A percentile compares a stretch with the other conserved stretches of the same genome.
Evolutionary conservation across 2,329 filamentous ascomycete species (phyloP).

Genomic region (Trichoderma hamatum): DNA sequence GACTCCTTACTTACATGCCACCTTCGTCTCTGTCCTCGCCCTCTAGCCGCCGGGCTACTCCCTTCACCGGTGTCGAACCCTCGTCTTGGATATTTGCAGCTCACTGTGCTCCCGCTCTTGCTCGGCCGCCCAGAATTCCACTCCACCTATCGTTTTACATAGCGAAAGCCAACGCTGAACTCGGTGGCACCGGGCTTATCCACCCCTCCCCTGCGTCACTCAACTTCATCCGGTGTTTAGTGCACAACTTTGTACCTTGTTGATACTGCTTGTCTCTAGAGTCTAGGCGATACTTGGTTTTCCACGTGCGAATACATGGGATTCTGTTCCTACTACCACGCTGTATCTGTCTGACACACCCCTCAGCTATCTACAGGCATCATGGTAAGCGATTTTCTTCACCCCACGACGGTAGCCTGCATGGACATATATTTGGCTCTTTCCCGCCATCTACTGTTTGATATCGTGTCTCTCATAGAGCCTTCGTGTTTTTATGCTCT

Average conservation of each 20-base stretch:
- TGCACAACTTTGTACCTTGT: constrained; percentile 34
- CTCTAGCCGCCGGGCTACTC: constrained; percentile 25
- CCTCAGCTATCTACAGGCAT: constrained; percentile 47
- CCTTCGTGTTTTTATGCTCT: not conserved
- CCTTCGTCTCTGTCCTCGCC: constrained; percentile 33
- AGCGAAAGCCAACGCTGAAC: constrained; percentile 37
- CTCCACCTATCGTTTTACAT: constrained; percentile 35
- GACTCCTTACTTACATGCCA: constrained; percentile 34
- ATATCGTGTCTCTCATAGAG: constrained; percentile 27
- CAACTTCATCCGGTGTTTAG: constrained; percentile 36
- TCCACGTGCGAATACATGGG: constrained; percentile 45
- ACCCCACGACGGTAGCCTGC: constrained; percentile 46
- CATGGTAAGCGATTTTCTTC: constrained; percentile 53
- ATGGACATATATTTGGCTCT: constrained; percentile 49
- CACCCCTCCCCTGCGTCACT: constrained; percentile 40
- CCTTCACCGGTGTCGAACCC: constrained; percentile 22
- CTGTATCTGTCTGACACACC: constrained; percentile 43
- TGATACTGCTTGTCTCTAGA: constrained; percentile 40
- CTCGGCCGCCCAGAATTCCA: constrained; percentile 30
- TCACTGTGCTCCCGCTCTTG: constrained; percentile 30
- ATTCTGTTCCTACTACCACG: constrained; percentile 37
- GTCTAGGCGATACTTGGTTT: constrained; percentile 41
- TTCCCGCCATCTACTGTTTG: constrained; percentile 35
- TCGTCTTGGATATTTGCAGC: constrained; percentile 31
- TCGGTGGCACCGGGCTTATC: constrained; percentile 43